Evolutionary conservation across 2,329 filamentous ascomycete species (phyloP).

Genomic region (Exophiala aquamarina): DNA sequence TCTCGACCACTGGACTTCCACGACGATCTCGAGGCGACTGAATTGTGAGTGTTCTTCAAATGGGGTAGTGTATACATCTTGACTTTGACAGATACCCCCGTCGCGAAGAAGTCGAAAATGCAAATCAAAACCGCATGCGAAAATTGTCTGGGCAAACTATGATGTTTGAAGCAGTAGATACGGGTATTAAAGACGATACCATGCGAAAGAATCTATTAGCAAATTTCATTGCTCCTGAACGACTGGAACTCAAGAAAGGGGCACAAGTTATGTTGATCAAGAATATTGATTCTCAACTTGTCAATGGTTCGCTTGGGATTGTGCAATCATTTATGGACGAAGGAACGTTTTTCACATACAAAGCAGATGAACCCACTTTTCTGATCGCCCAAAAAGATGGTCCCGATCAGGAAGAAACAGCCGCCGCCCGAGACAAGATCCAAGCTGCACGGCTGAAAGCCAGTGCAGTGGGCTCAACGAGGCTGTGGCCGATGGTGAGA

Average conservation of each 20-base stretch:
- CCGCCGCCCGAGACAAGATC: slow-evolving; percentile 55
- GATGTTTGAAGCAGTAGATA: slow-evolving; percentile 72
- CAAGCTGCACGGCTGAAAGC: slow-evolving; percentile 49
- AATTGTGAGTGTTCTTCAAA: slow-evolving; percentile 58
- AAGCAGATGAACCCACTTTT: slow-evolving; percentile 58
- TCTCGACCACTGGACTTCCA: slow-evolving; percentile 69
- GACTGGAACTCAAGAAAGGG: slow-evolving; percentile 79
- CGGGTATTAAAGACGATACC: slow-evolving; percentile 66
- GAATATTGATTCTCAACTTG: slow-evolving; percentile 89
- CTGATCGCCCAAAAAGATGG: slow-evolving; percentile 42
- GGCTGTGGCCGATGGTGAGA: slow-evolving; percentile 77
- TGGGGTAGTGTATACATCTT: neutral
- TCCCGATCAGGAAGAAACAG: slow-evolving; percentile 43
- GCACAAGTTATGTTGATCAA: slow-evolving; percentile 99
- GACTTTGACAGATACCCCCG: slow-evolving; percentile 69
- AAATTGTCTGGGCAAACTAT: slow-evolving; percentile 67
- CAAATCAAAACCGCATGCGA: slow-evolving; percentile 73
- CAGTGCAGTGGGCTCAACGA: slow-evolving; percentile 49
- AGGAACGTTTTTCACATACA: slow-evolving; percentile 59
- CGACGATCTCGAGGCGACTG: slow-evolving; percentile 78
- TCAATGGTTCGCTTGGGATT: slow-evolving; percentile 90
- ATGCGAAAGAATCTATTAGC: slow-evolving; percentile 74
- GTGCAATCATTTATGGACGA: slow-evolving; percentile 79
- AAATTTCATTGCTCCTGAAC: slow-evolving; percentile 90
- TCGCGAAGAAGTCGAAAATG: slow-evolving; percentile 80